These are phyloP conservation scores for Malassezia cuniculi DNA, from an alignment of 1,284 basidiomycete species.

Conservation along the genomic window DNA sequence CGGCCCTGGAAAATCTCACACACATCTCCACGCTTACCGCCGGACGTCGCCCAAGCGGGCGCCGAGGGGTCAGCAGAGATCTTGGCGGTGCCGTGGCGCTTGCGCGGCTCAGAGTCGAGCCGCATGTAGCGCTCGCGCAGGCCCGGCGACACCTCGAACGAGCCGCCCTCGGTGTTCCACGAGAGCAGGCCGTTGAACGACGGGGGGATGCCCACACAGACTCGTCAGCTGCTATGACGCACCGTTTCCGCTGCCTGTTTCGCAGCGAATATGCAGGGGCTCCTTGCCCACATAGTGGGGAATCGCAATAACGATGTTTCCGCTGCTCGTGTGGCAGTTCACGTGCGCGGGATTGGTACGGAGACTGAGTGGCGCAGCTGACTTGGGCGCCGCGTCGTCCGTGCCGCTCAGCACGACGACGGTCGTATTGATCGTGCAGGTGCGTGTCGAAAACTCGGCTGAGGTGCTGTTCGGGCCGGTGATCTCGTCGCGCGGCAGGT, in stretches of 20 bases:
- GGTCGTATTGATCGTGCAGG: slow-evolving; percentile 22
- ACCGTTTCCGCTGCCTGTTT: slow-evolving; percentile 19
- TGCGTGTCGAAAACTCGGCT: slow-evolving; percentile 19
- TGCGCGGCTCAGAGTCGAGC: slow-evolving; percentile 18
- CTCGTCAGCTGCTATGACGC: not conserved
- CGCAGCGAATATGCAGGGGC: slow-evolving; percentile 25
- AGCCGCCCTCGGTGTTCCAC: slow-evolving; percentile 27
- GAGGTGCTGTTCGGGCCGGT: slow-evolving; percentile 14
- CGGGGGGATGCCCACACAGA: slow-evolving; percentile 22
- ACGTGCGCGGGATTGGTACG: slow-evolving; percentile 6
- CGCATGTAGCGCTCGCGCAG: slow-evolving; percentile 17
- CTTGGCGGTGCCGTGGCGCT: slow-evolving; percentile 25
- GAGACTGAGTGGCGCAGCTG: slow-evolving; percentile 8
- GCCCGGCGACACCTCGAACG: slow-evolving; percentile 20
- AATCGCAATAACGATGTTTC: too few species aligned
- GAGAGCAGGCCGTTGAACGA: slow-evolving; percentile 28
- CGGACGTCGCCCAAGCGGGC: slow-evolving; percentile 16
- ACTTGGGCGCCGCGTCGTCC: not conserved
- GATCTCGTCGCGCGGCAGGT: slow-evolving; percentile 16
- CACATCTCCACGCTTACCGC: slow-evolving; percentile 21
- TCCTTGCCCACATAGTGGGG: slow-evolving; percentile 20
- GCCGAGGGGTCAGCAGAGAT: slow-evolving; percentile 14
- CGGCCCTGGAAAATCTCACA: slow-evolving; percentile 17
- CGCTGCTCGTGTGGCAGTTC: too few species aligned
- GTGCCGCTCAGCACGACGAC: slow-evolving; percentile 18